Base-by-base conservation (phyloP, 225 moss, liverwort and hornwort genomes). In the Physcomitrium patens region DNA sequence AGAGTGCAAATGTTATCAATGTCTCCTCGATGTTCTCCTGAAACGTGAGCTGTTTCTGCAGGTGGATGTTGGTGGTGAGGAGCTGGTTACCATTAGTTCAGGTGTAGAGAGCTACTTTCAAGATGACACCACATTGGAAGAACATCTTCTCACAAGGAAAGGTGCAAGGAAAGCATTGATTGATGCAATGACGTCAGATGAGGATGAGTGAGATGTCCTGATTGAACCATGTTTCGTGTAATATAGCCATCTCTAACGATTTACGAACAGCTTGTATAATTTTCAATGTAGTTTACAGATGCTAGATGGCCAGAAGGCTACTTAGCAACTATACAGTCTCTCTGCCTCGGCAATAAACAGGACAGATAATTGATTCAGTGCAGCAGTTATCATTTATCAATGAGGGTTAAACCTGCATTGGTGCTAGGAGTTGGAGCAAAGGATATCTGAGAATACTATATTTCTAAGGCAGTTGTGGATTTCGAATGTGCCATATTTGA, bases 181-280 rank as follows among this genome's bases (percentile, higher is more conserved):
- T 42, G 74, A 77, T 62, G 60, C 66, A 5, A 80, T 84, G 77
- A 49, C 72, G 54, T 84, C 80, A 55, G 84, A 84, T 31, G 84
- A 80, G 12, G 84, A 84, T 45, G 76, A 80, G 60, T 83, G 41
- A 63, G 26, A 2, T 13, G 15, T 71, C 20, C 28, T 73, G 19
- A 55, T n/a, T 7, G 17, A 28, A 10, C 49, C 44, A 24, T 65
- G 2, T 42, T 51, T 48, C 4, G n/a, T 81, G 81, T 81, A 81
- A 46, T 23, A 76, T 81, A 76, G 59, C 58, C 13, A 55, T 60
- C 51, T 60, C 53, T 41, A 44, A 43, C 6, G 58, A 37, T 47
- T 51, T 9, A 51, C 76, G 37, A 13, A 41, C 57, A 43, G 64
- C 72, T 76, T 76, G 80, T 70, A 80, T 64, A 80, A 69, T 75